A percentile compares a stretch with the other conserved stretches of the same genome.
These are phyloP conservation scores for Phallus indusiatus DNA, from an alignment of 768 basidiomycete species.

Conservation along the genomic window DNA sequence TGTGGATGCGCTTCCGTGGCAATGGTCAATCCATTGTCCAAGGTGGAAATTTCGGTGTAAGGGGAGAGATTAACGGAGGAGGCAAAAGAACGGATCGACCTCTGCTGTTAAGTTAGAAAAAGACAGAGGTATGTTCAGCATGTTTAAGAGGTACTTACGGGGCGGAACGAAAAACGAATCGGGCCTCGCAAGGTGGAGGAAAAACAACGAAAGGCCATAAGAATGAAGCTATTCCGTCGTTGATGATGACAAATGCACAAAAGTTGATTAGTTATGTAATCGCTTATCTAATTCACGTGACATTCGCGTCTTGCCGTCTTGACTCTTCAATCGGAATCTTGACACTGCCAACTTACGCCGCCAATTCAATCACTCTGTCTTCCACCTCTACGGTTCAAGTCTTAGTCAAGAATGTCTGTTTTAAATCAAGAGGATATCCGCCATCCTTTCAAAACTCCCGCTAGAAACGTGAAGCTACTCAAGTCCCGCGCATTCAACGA, in stretches of 20 bases:
- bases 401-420: too few species aligned
- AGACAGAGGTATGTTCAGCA: background rate
- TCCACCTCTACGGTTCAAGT: too few species aligned
- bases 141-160: background rate
- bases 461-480: background rate
- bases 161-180: background rate
- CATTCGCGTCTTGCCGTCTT: background rate
- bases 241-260: background rate
- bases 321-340: background rate
- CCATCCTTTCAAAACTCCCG: background rate
- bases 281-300: constrained; percentile 2
- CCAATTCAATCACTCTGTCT: background rate
- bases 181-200: constrained; percentile 3
- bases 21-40: constrained; percentile 90
- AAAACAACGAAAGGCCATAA: constrained; percentile 7
- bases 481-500: background rate
- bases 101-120: background rate
- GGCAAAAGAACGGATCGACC: constrained; percentile 49
- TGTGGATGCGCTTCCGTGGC: constrained; percentile 87
- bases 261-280: background rate
- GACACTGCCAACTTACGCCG: background rate
- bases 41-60: constrained; percentile 82
- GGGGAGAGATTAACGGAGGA: constrained; percentile 64
- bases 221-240: background rate
- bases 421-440: background rate